These are phyloP conservation scores for Fusarium bulbicola DNA, from an alignment of 2,329 filamentous ascomycete species.

Conservation along the genomic window DNA sequence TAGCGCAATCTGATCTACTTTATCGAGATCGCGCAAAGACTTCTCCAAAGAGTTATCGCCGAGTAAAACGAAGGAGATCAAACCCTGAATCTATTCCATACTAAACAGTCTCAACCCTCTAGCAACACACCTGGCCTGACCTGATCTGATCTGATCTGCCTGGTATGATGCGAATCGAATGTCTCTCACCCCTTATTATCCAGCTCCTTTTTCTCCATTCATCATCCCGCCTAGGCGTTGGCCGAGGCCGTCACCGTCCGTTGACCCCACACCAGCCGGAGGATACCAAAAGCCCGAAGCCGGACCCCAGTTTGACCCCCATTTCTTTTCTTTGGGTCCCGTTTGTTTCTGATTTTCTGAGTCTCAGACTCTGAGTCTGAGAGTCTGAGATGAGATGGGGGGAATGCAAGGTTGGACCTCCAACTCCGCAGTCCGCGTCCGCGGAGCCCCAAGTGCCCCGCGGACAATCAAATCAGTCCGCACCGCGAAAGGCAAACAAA, in stretches of 20 bases:
- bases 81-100: not conserved
- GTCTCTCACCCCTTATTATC: not conserved
- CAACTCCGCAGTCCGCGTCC: constrained; percentile 38
- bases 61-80: not conserved
- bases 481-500: not conserved
- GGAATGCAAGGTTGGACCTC: not conserved
- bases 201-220: not conserved
- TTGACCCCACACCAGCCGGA: constrained; percentile 32
- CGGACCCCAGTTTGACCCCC: constrained; percentile 20
- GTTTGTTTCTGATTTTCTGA: not conserved
- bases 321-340: not conserved
- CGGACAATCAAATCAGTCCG: constrained; percentile 10
- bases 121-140: not conserved
- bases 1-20: not conserved
- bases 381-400: not conserved
- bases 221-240: constrained; percentile 1
- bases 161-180: not conserved
- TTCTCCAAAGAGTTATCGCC: constrained; percentile 7
- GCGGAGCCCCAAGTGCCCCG: constrained; percentile 14
- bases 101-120: not conserved
- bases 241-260: constrained; percentile 6
- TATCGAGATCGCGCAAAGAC: not conserved
- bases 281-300: constrained; percentile 44
- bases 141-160: not conserved
- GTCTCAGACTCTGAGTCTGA: not conserved